Conservation (phyloP, 257 asterid genomes). For the Prunella vulgaris region DNA sequence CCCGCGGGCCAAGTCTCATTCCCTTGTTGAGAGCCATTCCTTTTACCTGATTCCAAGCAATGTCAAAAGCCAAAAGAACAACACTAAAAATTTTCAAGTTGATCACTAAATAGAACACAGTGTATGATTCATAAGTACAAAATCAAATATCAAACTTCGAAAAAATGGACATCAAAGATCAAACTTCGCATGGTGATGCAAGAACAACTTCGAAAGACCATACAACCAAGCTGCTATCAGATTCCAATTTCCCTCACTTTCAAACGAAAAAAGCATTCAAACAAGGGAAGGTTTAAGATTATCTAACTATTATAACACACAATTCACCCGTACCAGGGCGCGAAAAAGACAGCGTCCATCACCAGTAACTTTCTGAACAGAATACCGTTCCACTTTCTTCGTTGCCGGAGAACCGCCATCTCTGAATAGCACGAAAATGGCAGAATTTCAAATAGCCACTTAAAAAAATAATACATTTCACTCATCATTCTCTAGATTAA, state of each 20-base stretch:
- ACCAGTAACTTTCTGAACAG: constrained; percentile 81
- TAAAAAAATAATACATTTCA: neutral
- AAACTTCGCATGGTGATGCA: constrained; percentile 5
- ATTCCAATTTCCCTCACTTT: neutral
- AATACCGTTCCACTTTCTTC: constrained; percentile 68
- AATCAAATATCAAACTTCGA: neutral
- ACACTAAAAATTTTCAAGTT: neutral
- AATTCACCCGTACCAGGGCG: constrained; percentile 66
- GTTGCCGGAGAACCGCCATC: constrained; percentile 53
- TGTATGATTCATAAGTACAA: neutral
- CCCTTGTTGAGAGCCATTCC: constrained; percentile 98
- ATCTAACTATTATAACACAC: constrained; percentile 9
- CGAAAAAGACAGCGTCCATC: constrained; percentile 97
- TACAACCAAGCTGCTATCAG: neutral
- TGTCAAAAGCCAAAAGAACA: constrained; percentile 1
- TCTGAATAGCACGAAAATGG: constrained; percentile 28
- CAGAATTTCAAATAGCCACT: neutral
- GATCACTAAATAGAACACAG: neutral
- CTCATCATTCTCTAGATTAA: neutral
- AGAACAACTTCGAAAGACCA: neutral
- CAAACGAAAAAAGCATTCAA: neutral
- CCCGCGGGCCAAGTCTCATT: constrained; percentile 45
- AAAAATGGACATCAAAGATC: neutral
- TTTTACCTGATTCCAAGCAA: constrained; percentile 59
- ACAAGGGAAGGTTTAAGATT: neutral